phyloP scores from a whole-genome alignment of 768 basidiomycete genomes.

The Phylloporus arenicola region DNA sequence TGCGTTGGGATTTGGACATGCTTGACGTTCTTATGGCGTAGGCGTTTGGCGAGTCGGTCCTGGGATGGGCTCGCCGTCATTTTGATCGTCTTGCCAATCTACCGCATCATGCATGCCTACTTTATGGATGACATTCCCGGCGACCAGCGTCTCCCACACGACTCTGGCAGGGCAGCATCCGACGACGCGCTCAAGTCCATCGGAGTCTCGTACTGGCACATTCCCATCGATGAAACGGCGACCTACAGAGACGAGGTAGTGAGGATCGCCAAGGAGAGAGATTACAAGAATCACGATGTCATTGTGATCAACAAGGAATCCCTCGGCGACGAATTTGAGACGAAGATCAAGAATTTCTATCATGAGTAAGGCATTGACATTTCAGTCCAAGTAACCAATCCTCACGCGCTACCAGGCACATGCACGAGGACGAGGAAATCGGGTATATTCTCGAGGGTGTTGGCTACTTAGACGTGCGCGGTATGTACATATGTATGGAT shows the following conservation, averaged over 20 bases:
- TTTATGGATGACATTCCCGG: conserved; percentile 68
- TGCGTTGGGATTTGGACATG: no score
- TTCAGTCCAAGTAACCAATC: not conserved
- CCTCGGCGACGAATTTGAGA: conserved; percentile 75
- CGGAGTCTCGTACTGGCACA: conserved; percentile 61
- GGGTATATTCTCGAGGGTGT: conserved; percentile 79
- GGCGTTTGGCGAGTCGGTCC: no score
- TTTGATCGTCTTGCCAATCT: no score
- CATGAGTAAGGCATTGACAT: conserved; percentile 50
- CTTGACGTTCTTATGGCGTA: no score
- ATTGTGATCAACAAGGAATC: conserved; percentile 74
- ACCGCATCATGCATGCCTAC: conserved; percentile 58
- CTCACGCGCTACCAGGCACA: conserved; percentile 48
- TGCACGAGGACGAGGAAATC: conserved; percentile 97
- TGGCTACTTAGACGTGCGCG: conserved; percentile 90
- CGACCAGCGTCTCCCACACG: conserved; percentile 79
- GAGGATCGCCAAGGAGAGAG: conserved; percentile 56
- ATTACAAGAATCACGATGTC: conserved; percentile 79
- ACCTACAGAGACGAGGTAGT: conserved; percentile 52
- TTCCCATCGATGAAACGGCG: conserved; percentile 34
- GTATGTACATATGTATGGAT: conserved; percentile 84
- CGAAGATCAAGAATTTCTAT: conserved; percentile 77
- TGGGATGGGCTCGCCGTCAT: no score
- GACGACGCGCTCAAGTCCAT: conserved; percentile 46
- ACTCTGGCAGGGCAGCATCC: conserved; percentile 50